These are phyloP conservation scores for Trichophyton simii DNA, from an alignment of 2,329 filamentous ascomycete genomes.

Conservation along the genomic window DNA sequence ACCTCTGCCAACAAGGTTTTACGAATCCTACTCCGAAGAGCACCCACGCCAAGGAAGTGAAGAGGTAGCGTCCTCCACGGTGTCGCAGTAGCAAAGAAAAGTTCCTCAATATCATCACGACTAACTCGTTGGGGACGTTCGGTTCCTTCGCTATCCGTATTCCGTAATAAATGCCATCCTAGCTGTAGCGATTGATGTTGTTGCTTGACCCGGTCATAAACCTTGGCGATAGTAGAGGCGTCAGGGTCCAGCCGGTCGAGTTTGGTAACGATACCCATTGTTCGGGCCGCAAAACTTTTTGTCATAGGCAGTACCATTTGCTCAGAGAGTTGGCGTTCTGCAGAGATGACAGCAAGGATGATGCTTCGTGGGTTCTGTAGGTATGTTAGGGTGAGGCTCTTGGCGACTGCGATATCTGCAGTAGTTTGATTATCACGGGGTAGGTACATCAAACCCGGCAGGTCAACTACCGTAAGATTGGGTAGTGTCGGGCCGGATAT, in stretches of 20 bases:
- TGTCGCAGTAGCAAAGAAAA: constrained; percentile 22
- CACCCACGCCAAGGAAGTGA: constrained; percentile 20
- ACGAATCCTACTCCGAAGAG: constrained; percentile 23
- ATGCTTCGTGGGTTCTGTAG: constrained; percentile 34
- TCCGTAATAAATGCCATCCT: constrained; percentile 40
- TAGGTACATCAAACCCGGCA: constrained; percentile 47
- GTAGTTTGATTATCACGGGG: constrained; percentile 43
- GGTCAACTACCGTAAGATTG: constrained; percentile 49
- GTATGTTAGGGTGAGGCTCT: constrained; percentile 33
- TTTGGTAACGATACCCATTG: constrained; percentile 39
- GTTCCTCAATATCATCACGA: constrained; percentile 23
- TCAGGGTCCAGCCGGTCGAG: constrained; percentile 28
- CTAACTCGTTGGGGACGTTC: constrained; percentile 13
- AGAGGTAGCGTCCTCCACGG: constrained; percentile 19
- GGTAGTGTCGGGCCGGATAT: constrained; percentile 48
- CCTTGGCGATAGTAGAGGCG: constrained; percentile 26
- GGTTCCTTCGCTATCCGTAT: constrained; percentile 28
- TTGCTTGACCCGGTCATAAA: constrained; percentile 29
- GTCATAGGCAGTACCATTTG: constrained; percentile 32
- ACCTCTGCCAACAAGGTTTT: constrained; percentile 25
- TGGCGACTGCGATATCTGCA: constrained; percentile 42
- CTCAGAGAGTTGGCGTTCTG: constrained; percentile 31
- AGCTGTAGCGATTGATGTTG: constrained; percentile 32
- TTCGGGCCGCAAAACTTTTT: constrained; percentile 22
- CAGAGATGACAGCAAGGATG: constrained; percentile 37